A percentile compares a stretch with the other conserved stretches of the same genome.
These are phyloP conservation scores for Manihot esculenta DNA, from an alignment of 441 rosid species.

Conservation along the genomic window DNA sequence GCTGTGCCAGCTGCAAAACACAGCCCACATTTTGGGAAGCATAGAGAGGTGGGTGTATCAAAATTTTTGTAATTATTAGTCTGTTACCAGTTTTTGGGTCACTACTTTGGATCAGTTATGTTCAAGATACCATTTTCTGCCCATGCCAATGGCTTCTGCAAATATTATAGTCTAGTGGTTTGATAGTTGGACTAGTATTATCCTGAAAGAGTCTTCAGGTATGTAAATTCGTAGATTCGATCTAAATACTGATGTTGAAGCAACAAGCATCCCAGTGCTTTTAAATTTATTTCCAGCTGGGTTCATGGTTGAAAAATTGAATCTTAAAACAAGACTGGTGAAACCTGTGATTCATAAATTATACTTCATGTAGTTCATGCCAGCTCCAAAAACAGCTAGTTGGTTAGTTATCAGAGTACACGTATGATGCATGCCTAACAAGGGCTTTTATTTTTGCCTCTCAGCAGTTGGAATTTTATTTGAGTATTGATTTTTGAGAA, in stretches of 20 bases:
- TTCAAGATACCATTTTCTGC: background rate
- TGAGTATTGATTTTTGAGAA: too few species aligned
- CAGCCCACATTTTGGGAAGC: constrained; percentile 24
- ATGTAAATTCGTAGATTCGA: background rate
- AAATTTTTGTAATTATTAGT: constrained; percentile 17
- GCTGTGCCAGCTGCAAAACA: background rate
- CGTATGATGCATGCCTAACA: too few species aligned
- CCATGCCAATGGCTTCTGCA: background rate
- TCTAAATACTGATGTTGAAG: background rate
- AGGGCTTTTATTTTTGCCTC: background rate
- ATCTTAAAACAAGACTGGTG: too few species aligned
- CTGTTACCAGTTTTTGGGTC: constrained; percentile 3
- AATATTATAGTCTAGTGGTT: background rate
- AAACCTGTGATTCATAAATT: background rate
- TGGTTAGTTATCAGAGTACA: too few species aligned
- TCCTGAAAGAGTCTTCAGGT: background rate
- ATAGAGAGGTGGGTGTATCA: constrained; percentile 5
- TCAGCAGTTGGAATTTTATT: too few species aligned
- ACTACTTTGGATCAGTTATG: background rate
- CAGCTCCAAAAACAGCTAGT: too few species aligned
- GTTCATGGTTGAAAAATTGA: too few species aligned
- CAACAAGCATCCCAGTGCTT: background rate
- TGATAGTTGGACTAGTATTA: background rate
- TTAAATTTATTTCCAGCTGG: too few species aligned
- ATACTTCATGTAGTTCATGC: background rate